Base-by-base conservation (phyloP, 1,284 basidiomycete species). In the Leccinum subfulvum region DNA sequence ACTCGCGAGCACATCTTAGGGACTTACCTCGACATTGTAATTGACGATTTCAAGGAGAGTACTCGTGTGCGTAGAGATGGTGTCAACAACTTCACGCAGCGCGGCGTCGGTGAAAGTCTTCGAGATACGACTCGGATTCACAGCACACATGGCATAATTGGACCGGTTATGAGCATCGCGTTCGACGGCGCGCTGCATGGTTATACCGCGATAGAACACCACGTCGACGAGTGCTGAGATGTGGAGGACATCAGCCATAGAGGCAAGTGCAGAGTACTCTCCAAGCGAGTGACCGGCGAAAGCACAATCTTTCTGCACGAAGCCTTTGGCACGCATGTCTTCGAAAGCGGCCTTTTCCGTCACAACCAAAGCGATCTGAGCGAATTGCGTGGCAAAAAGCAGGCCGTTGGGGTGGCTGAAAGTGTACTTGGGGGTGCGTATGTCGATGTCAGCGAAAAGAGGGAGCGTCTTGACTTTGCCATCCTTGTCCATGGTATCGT, bases 151-250 rank as follows among this genome's bases (percentile, higher is more conserved):
- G 18, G 95, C 96, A 73, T 98, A 99, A 77, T 97, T 95, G 37
- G 94, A 96, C 59, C 97, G 88, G 74, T 96, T 96, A 63, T 92
- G 83, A 3, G 90, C 82, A 73, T 98, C 97, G 56, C 97, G 93
- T 77, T 97, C 93, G 64, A 98, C 96, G 21, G 96, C 96, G 54
- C 95, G 93, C 75, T 98, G 96, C 97, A 99, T 99, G 57, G 97
- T 99, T 73, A 99, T 97, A 75, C 97, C 97, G 78, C 97, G 94
- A 79, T 98, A 98, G 85, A 99, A 98, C 52, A 99, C 97, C 73
- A 99, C 94, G 71, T 98, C 96, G 70, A 97, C 94, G 58, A 99
- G 88, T n/a, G 94, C 88, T 35, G 96, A 94, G 73, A 98, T 95
- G 53, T 94, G 91, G 54, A 99, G 87, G 55, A 98, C 94, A 76